Percentiles rank a stretch among this genome's conserved stretches.
These are phyloP conservation scores for Plasmodium reichenowi DNA, from an alignment of 169 alveolate genomes.

Conservation along the genomic window DNA sequence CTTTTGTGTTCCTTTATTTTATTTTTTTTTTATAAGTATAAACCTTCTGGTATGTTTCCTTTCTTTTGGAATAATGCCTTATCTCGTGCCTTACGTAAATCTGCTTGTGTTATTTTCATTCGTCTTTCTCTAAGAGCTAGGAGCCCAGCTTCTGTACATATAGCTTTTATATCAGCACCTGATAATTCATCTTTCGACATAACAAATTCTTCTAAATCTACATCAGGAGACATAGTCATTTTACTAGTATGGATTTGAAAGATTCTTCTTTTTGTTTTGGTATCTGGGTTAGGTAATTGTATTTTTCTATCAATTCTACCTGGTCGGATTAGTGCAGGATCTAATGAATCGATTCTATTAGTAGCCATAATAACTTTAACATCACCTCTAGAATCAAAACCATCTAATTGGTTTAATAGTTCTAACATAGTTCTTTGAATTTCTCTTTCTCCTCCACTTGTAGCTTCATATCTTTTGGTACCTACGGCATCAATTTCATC, in stretches of 20 bases:
- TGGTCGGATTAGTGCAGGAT: conserved; percentile 99
- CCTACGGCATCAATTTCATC: conserved; percentile 99
- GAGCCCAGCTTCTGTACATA: conserved; percentile 99
- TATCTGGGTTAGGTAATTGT: conserved; percentile 98
- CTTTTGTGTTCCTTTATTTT: neutral
- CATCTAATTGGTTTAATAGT: conserved; percentile 98
- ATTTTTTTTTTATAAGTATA: conserved; percentile 85
- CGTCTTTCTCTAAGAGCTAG: conserved; percentile 99
- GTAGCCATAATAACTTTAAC: conserved; percentile 99
- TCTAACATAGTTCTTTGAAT: conserved; percentile 99
- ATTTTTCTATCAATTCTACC: conserved; percentile 99
- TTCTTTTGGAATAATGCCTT: conserved; percentile 98
- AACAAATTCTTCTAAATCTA: conserved; percentile 98
- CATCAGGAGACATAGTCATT: conserved; percentile 98
- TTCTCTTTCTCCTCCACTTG: conserved; percentile 99
- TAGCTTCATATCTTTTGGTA: conserved; percentile 97
- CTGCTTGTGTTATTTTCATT: conserved; percentile 97
- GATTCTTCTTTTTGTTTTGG: conserved; percentile 96
- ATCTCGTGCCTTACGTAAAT: conserved; percentile 98
- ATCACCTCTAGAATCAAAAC: conserved; percentile 99
- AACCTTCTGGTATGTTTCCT: conserved; percentile 98
- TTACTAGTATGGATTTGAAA: conserved; percentile 97
- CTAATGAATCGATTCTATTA: conserved; percentile 97
- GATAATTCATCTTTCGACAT: conserved; percentile 98
- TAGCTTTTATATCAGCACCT: conserved; percentile 99